Base-by-base conservation (phyloP, 208 protist genomes). In the Wallacemonas sp. region DNA sequence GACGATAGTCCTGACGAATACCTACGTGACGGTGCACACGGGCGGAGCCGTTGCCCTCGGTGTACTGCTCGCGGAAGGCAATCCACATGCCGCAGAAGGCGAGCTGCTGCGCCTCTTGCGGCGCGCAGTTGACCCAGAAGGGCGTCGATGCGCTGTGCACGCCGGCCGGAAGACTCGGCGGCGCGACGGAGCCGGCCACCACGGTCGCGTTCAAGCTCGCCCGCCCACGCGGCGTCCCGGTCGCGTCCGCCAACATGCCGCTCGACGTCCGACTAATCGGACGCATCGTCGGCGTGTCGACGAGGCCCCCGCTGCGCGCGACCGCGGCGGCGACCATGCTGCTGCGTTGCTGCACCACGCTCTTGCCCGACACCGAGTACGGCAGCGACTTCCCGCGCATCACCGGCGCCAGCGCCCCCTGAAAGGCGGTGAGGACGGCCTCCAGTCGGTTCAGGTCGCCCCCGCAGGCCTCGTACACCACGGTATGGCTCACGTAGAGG, bases 31-130 rank as follows among this genome's bases (percentile, higher is more conserved):
- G 75, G 32, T 83, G 76, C 22, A 69, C 46, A 0, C 74, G 72
- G 1, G 76, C 81, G 22, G 82, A 84, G 49, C 76, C 76, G 22
- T 64, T 66, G 36, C 72, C 74, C 48, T 87, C 76, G 42, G 69
- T 61, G 29, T 65, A 67, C 31, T 70, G 67, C 66, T 86, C 79
- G 8, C 87, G 78, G 44, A 45, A 72, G 61, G 66, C 78, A 12
- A 83, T 68, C 87, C 87, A 93, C 39, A 65, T 50, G 25, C 77
- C 82, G 31, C 71, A 39, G 69, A 91, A 89, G 48, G 82, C 76
- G 25, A 91, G 67, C 38, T 55, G 70, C 52, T 89, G 81, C 28
- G 79, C 73, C n/a, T 93, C 81, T 72, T 93, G 87, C 52, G 82
- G 72, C 0, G 75, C 57, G 68, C 74, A 86, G 45, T 71, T 65